Conservation (phyloP, 2,329 filamentous ascomycete genomes). For the Colletotrichum aenigma region DNA sequence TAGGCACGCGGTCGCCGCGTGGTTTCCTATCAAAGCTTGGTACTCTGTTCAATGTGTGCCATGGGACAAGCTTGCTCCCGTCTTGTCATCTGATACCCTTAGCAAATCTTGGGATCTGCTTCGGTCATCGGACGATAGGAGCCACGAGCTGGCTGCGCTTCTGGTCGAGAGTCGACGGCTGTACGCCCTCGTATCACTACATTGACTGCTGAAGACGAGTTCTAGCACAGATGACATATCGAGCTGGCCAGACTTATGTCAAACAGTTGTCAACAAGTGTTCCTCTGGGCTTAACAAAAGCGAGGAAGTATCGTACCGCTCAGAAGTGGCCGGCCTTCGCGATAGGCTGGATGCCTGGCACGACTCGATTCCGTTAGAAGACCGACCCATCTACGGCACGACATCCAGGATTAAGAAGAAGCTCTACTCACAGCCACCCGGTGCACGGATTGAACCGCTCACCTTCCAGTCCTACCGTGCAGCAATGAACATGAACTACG, state of each 20-base stretch:
- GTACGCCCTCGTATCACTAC: background rate
- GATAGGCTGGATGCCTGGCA: background rate
- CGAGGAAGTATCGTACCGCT: fast-evolving
- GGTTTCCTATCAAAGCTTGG: background rate
- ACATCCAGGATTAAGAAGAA: background rate
- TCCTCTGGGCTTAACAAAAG: background rate
- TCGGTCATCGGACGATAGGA: background rate
- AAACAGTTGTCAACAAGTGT: background rate
- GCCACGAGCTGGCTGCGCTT: background rate
- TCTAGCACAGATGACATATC: background rate
- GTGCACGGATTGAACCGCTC: background rate
- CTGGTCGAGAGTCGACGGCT: background rate
- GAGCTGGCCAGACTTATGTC: background rate
- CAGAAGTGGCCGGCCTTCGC: background rate
- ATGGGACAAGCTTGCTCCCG: background rate
- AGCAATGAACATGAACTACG: background rate
- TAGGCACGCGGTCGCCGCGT: background rate
- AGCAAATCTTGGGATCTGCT: background rate
- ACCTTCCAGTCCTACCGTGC: background rate
- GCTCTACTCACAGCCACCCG: fast-evolving
- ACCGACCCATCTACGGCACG: background rate
- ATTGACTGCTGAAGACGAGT: background rate
- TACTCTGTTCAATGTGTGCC: background rate
- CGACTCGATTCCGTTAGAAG: background rate
- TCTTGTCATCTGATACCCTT: background rate